Evolutionary conservation across 306 rosid genomes (phyloP).

Genomic region (Cucumis melo): DNA sequence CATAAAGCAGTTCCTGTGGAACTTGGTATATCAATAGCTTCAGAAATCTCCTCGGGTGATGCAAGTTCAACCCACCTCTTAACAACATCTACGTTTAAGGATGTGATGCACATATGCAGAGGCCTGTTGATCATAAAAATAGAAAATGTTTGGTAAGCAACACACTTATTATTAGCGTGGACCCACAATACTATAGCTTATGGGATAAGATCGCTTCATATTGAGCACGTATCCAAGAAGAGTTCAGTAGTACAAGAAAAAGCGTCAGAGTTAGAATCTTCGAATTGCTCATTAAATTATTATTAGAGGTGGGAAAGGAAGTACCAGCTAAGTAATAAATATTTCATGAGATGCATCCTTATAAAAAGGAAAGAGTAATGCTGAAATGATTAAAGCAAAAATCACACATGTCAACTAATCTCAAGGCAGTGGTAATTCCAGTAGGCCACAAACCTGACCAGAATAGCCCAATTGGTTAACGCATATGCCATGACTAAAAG

Average conservation of each 20-base stretch:
- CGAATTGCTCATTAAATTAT: not conserved
- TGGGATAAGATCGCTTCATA: not conserved
- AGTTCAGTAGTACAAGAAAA: not conserved
- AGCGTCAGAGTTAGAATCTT: not conserved
- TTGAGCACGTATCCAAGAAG: not conserved
- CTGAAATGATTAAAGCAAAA: not conserved
- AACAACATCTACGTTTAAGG: conserved; percentile 94
- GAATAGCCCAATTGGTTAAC: too few relatives aligned
- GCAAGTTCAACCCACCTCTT: conserved; percentile 96
- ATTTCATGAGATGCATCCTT: not conserved
- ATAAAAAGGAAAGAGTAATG: not conserved
- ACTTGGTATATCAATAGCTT: conserved; percentile 74
- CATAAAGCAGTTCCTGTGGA: conserved; percentile 90
- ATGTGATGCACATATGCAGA: conserved; percentile 89
- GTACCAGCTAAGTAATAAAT: not conserved
- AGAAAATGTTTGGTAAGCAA: conserved; percentile 10
- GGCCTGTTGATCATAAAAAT: conserved; percentile 37
- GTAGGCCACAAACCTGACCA: too few relatives aligned
- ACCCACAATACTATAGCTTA: not conserved
- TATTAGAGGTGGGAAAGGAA: not conserved
- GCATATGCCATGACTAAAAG: too few relatives aligned
- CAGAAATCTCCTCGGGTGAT: conserved; percentile 59
- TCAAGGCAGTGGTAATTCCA: not conserved
- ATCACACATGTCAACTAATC: not conserved
- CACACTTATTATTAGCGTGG: not conserved